Evolutionary conservation across 306 rosid species (phyloP), one percentile per base, ranked within the genome.

Genomic region (Cicer arietinum): DNA sequence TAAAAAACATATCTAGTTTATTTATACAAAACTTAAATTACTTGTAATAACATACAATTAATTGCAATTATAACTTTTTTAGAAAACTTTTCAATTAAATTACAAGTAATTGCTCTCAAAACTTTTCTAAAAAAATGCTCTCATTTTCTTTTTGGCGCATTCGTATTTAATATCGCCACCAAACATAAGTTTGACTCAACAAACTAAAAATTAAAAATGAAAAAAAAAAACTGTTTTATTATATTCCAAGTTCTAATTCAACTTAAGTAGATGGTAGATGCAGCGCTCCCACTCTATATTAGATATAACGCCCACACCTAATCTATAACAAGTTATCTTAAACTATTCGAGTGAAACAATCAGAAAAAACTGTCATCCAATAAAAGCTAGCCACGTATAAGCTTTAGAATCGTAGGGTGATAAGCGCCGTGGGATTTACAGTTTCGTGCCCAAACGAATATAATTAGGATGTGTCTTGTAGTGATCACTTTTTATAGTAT

Each of bases 291-390:
- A 52, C 70, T 77, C 77, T 70, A 73, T 60, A 74, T 88, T 79
- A 85, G 92, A 82, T 89, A 66, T 74, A 89, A 76, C 92, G 57
- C 45, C 85, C 92, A 13, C 48, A 90, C 97, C 97, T 85, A 88
- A 85, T 78, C 69, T 48, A 7, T 40, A 64, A 7, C 12, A 16
- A 67, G 30, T 44, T 35, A 39, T 43, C 48, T 57, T 42, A 51
- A 54, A 30, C 6, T 2, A 73, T 59, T 52, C 12, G 7, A 8
- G 11, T n/a, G 3, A 69, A 69, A 51, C 3, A 71, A 35, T 39
- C 20, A 13, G 10, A 56, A 69, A 79, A 40, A 0, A 11, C 25
- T 30, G 14, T 35, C 43, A 17, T 10, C 67, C 71, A 80, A 62
- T 51, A 6, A 35, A 52, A 16, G 25, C 13, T 17, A 22, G 76